Evolutionary conservation across 1,284 basidiomycete species (phyloP).

Genomic region (Ceratobasidium sp.): DNA sequence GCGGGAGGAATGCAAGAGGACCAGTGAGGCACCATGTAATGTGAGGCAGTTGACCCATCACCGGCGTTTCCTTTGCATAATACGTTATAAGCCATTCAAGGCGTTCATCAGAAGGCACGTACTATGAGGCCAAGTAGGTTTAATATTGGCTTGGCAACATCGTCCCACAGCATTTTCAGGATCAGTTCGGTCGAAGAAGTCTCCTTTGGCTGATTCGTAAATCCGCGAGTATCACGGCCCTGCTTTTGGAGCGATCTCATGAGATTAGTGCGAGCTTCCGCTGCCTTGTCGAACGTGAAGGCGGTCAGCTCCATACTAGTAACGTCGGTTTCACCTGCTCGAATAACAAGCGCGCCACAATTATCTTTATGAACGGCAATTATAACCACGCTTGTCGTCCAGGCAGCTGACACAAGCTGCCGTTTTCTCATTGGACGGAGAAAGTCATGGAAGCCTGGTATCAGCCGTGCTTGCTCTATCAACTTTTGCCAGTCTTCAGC

Average conservation of each 20-base stretch:
- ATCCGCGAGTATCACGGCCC: not conserved
- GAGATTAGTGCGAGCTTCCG: not conserved
- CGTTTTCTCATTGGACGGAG: not conserved
- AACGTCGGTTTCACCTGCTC: not conserved
- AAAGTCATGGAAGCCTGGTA: not conserved
- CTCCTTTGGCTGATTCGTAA: not conserved
- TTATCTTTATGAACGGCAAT: not conserved
- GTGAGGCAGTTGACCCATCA: not conserved
- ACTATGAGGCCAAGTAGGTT: not conserved
- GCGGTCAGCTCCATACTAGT: not conserved
- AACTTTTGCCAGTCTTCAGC: not conserved
- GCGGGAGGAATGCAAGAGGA: not conserved
- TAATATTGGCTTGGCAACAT: not conserved
- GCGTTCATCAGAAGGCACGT: not conserved
- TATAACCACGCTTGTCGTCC: not conserved
- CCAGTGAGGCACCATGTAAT: constrained; percentile 3
- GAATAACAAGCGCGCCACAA: not conserved
- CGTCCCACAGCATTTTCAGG: not conserved
- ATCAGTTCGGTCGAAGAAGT: not conserved
- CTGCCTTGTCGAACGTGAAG: not conserved
- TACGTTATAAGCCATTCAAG: not conserved
- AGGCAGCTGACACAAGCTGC: not conserved
- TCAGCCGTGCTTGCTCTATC: not conserved
- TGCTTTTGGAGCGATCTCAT: not conserved
- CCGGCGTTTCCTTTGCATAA: not conserved